Conservation (phyloP, 148 eudicot genomes). For the Persicaria tinctoria region DNA sequence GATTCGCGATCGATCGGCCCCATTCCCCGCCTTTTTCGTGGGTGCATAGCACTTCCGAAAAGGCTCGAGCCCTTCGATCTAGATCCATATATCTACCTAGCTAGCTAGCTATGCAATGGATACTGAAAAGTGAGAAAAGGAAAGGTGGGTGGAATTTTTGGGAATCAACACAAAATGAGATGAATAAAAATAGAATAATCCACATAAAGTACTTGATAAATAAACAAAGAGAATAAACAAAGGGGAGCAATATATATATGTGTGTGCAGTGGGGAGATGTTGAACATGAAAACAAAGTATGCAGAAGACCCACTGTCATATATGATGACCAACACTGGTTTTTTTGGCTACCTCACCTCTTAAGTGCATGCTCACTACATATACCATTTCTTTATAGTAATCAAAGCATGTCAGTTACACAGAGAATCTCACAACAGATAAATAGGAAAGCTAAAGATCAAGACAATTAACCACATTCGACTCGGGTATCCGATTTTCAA, state of each 20-base stretch:
- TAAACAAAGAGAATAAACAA: slow-evolving; percentile 1
- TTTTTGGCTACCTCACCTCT: not conserved
- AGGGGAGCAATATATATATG: not conserved
- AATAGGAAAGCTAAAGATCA: not conserved
- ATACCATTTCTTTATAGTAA: not conserved
- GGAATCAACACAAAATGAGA: slow-evolving; percentile 5
- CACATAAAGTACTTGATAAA: slow-evolving; percentile 5
- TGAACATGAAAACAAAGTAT: not conserved
- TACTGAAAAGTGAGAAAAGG: not conserved
- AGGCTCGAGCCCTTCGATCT: too few relatives aligned
- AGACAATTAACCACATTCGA: not conserved
- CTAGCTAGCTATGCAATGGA: not conserved
- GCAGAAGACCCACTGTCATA: slow-evolving; percentile 1
- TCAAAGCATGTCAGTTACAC: not conserved
- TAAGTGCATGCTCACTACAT: too few relatives aligned
- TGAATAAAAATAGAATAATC: slow-evolving; percentile 9
- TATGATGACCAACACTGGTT: slow-evolving; percentile 8
- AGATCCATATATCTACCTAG: too few relatives aligned
- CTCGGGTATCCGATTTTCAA: not conserved
- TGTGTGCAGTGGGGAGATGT: not conserved
- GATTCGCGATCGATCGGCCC: too few relatives aligned
- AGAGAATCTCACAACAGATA: not conserved
- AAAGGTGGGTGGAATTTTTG: slow-evolving; percentile 4
- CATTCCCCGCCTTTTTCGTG: too few relatives aligned
- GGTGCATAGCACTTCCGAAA: too few relatives aligned